Conservation (phyloP, 768 basidiomycete species). For the Termitomyces sp. region DNA sequence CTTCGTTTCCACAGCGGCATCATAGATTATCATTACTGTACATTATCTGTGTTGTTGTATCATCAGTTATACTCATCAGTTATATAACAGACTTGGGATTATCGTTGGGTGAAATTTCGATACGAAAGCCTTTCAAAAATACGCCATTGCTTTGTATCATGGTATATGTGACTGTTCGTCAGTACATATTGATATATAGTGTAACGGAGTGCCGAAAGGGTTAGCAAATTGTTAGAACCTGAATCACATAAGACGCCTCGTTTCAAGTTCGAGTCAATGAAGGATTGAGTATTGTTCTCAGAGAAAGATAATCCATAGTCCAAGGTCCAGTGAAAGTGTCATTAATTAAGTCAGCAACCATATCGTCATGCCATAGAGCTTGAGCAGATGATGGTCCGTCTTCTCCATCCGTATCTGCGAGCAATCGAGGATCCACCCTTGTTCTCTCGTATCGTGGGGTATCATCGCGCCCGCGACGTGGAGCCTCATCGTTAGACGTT, state of each 20-base stretch:
- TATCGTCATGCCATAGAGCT: not conserved
- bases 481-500: not conserved
- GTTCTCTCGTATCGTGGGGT: not conserved
- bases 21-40: not conserved
- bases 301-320: constrained; percentile 3
- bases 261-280: not conserved
- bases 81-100: not conserved
- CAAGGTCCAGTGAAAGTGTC: constrained; percentile 1
- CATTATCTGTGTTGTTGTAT: not conserved
- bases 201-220: too few relatives aligned
- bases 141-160: too few relatives aligned
- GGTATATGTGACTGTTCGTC: too few relatives aligned
- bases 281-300: not conserved
- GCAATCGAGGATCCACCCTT: not conserved
- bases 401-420: not conserved
- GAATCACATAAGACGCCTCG: too few relatives aligned
- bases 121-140: not conserved
- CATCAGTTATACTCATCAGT: too few relatives aligned
- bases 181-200: too few relatives aligned
- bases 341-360: not conserved
- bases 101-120: not conserved
- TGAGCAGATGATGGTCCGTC: not conserved
- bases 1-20: constrained; percentile 5
- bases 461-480: not conserved
- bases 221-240: too few relatives aligned